These are phyloP conservation scores for Eucalyptus albens DNA, from an alignment of 345 rosid genomes.

Conservation along the genomic window DNA sequence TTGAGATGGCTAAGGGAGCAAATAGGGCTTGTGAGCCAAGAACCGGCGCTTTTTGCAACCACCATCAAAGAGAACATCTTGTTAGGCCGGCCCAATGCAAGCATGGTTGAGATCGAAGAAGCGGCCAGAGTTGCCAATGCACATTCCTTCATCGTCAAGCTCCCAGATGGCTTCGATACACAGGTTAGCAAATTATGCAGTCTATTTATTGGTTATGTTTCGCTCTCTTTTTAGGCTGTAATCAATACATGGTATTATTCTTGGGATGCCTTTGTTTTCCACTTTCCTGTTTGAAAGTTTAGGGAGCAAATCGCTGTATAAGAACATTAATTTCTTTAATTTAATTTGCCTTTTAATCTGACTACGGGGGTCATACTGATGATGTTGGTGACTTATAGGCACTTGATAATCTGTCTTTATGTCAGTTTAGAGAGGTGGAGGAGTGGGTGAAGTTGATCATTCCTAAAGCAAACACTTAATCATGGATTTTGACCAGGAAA, in stretches of 20 bases:
- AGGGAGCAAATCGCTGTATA: neutral
- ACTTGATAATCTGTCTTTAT: slow-evolving; percentile 6
- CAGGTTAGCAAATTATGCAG: slow-evolving; percentile 28
- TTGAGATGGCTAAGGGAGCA: slow-evolving; percentile 91
- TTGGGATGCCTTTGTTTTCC: neutral
- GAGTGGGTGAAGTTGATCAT: slow-evolving; percentile 18
- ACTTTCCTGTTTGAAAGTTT: neutral
- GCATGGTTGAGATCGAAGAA: slow-evolving; percentile 69
- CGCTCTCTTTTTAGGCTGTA: neutral
- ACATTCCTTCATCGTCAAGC: slow-evolving; percentile 84
- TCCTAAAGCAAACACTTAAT: slow-evolving; percentile 16
- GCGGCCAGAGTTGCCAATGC: slow-evolving; percentile 99
- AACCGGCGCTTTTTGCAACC: slow-evolving; percentile 90
- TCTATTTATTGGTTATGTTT: neutral
- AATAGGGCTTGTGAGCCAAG: slow-evolving; percentile 98
- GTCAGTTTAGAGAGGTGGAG: slow-evolving; percentile 16
- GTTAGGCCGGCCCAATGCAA: slow-evolving; percentile 84
- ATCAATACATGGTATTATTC: neutral
- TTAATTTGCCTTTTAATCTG: neutral
- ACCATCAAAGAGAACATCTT: slow-evolving; percentile 89
- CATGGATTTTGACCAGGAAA: slow-evolving; percentile 26
- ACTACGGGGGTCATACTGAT: neutral
- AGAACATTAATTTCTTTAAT: neutral
- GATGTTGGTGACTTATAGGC: neutral
- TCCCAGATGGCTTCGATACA: slow-evolving; percentile 89